Percentiles rank a stretch among this genome's conserved stretches.
These are phyloP conservation scores for Aspergillus biplanus DNA, from an alignment of 495 filamentous ascomycete species.

Conservation along the genomic window DNA sequence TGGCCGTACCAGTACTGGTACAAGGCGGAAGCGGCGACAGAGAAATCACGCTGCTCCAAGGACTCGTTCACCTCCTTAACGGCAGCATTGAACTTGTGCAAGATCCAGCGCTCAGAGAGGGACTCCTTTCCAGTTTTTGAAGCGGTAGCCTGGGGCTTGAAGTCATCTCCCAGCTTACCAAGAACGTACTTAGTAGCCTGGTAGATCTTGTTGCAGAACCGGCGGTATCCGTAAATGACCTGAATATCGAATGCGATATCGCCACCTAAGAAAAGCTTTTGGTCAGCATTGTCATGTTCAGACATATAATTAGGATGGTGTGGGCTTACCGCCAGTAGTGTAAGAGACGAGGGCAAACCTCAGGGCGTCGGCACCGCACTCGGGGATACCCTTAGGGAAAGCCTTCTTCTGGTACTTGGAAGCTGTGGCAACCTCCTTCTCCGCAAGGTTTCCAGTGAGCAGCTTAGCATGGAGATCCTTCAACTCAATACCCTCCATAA, in stretches of 20 bases:
- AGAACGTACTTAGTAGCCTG: slow-evolving; percentile 87
- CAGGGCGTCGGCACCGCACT: slow-evolving; percentile 85
- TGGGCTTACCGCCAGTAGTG: slow-evolving; percentile 73
- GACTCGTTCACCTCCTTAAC: slow-evolving; percentile 74
- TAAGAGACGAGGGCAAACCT: slow-evolving; percentile 81
- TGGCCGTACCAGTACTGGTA: slow-evolving; percentile 74
- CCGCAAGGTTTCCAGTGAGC: slow-evolving; percentile 68
- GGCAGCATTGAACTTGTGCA: slow-evolving; percentile 76
- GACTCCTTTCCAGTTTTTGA: slow-evolving; percentile 67
- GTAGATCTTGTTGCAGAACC: slow-evolving; percentile 93
- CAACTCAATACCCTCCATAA: slow-evolving; percentile 74
- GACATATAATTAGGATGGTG: neutral
- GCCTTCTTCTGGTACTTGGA: slow-evolving; percentile 78
- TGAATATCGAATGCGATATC: slow-evolving; percentile 86
- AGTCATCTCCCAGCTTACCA: slow-evolving; percentile 73
- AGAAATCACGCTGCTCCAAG: slow-evolving; percentile 74
- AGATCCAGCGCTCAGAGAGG: slow-evolving; percentile 81
- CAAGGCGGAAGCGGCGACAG: slow-evolving; percentile 58
- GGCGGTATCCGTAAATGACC: slow-evolving; percentile 80
- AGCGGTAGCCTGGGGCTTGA: slow-evolving; percentile 60
- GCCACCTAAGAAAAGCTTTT: slow-evolving; percentile 45
- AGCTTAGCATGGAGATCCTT: slow-evolving; percentile 72
- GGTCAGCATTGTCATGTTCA: neutral
- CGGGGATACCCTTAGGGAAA: slow-evolving; percentile 80
- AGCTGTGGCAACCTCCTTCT: slow-evolving; percentile 72